Evolutionary conservation across 108 stramenopile genomes (phyloP), one percentile per base, ranked within the genome.

Genomic region (Nannochloropsis granulata): DNA sequence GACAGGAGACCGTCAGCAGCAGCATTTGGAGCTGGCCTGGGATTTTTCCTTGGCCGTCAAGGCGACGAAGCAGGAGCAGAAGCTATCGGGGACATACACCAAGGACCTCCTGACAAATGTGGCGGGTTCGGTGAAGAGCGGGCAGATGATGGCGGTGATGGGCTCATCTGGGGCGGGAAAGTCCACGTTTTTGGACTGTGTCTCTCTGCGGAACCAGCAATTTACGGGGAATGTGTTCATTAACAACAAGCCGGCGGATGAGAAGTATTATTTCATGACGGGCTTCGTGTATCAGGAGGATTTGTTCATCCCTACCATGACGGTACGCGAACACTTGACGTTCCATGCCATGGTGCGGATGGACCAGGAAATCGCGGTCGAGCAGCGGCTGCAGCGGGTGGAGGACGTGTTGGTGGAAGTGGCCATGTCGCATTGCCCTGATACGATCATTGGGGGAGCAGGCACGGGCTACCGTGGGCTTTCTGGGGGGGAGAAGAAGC

Each of bases 401-500:
- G 56, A 71, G 56, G 56, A 71, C 56, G 56, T 71, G 56, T 71
- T 71, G 56, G n/a, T 71, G 56, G 56, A 71, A n/a, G 56, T 71
- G 56, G 56, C 56, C 56, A 71, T 71, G 56, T 71, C 56, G 56
- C 56, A 71, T n/a, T 71, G 56, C 56, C 56, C 56, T 10, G 56
- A 71, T 16, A 71, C 56, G 21, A 71, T 71, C 56, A 71, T 71
- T n/a, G 56, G 56, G 21, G 56, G 56, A 3, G 21, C 56, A 16
- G 56, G 56, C 56, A 71, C 56, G 56, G 56, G 56, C n/a, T 71
- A 71, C 56, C 43, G 90, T 16, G 90, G 90, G 23, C 45, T 89
- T 45, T 46, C 79, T 13, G 86, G 85, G 13, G 89, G 89, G 0
- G 89, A 86, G 92, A 80, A 89, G 43, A 90, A 90, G 85, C 71